Evolutionary conservation across 2,329 filamentous ascomycete species (phyloP).

Genomic region (Amylocarpus encephaloides): DNA sequence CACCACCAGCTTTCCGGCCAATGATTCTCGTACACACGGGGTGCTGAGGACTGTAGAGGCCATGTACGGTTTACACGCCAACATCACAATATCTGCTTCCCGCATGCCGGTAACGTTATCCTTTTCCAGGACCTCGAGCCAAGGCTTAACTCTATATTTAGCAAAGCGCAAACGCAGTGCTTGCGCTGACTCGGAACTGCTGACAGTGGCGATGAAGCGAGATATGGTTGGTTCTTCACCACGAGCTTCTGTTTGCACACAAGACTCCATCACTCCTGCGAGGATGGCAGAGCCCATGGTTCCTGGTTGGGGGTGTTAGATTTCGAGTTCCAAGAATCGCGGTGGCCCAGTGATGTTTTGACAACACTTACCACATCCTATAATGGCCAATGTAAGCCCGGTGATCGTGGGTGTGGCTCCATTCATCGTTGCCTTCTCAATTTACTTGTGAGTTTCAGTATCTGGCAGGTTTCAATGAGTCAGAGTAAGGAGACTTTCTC

Average conservation of each 20-base stretch:
- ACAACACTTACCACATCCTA: constrained; percentile 20
- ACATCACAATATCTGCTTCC: constrained; percentile 66
- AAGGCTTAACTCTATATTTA: constrained; percentile 20
- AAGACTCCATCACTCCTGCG: constrained; percentile 21
- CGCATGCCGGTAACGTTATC: constrained; percentile 65
- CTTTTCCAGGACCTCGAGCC: constrained; percentile 30
- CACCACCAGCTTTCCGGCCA: constrained; percentile 75
- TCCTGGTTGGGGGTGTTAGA: constrained; percentile 11
- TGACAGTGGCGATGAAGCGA: constrained; percentile 39
- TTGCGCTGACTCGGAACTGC: constrained; percentile 34
- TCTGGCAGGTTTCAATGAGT: too few species aligned
- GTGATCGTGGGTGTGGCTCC: not conserved
- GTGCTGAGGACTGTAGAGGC: constrained; percentile 61
- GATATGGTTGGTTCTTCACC: constrained; percentile 19
- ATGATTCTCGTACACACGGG: constrained; percentile 62
- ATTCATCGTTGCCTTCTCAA: not conserved
- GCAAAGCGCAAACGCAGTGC: constrained; percentile 32
- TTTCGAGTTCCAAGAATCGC: not conserved
- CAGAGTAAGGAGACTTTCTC: not conserved
- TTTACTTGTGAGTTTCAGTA: too few species aligned
- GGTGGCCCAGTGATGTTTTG: not conserved
- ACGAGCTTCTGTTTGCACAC: constrained; percentile 6
- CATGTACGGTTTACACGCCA: constrained; percentile 78
- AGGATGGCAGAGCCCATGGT: constrained; percentile 27
- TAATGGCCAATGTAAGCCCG: constrained; percentile 17